Conservation (phyloP, 176 grass and related monocot species). For the Themeda triandra region DNA sequence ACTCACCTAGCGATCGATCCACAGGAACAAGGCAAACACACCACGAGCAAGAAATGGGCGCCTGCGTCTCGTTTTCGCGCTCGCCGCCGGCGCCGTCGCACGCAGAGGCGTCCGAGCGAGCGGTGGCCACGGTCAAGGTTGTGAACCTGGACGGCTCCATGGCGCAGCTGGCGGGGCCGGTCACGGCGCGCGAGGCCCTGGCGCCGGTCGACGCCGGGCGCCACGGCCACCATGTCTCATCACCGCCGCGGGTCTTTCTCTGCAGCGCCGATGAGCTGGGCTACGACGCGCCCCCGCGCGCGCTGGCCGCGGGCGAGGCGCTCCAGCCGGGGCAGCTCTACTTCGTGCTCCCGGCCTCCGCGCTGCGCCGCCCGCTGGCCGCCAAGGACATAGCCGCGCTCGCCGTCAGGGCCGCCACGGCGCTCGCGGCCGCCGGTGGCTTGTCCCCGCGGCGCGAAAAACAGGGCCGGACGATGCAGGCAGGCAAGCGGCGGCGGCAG, state of each 20-base stretch:
- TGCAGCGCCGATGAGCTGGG: constrained; percentile 75
- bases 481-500: not conserved
- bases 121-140: constrained; percentile 41
- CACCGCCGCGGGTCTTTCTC: constrained; percentile 27
- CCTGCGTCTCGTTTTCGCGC: constrained; percentile 43
- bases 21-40: too few relatives aligned
- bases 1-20: too few relatives aligned
- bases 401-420: constrained; percentile 47
- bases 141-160: constrained; percentile 48
- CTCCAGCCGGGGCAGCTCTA: constrained; percentile 61
- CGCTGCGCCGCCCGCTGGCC: constrained; percentile 27
- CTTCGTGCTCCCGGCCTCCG: constrained; percentile 51
- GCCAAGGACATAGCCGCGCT: constrained; percentile 64
- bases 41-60: constrained; percentile 38
- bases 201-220: too few relatives aligned
- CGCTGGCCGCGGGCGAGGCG: constrained; percentile 12
- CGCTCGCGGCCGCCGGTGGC: not conserved
- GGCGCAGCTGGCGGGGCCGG: constrained; percentile 14
- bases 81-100: not conserved
- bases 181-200: constrained; percentile 44
- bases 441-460: not conserved
- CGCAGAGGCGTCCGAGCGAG: too few relatives aligned
- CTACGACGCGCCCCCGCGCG: constrained; percentile 31
- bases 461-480: not conserved
- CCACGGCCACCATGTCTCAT: not conserved